A percentile compares a stretch with the other conserved stretches of the same genome.
Evolutionary conservation across 2,329 filamentous ascomycete species (phyloP).

Genomic region (Cladosporium austrohemisphaericum): DNA sequence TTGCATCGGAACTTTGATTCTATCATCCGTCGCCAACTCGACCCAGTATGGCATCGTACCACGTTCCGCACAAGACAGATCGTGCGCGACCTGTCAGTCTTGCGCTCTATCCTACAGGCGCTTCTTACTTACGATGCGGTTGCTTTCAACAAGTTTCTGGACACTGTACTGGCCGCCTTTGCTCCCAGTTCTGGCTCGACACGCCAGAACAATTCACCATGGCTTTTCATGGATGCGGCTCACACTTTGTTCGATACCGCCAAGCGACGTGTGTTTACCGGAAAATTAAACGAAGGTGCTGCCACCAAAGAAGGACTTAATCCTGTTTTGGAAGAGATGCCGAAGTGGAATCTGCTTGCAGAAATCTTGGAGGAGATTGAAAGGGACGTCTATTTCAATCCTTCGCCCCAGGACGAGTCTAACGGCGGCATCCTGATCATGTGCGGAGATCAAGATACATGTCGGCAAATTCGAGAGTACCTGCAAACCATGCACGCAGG

Average conservation of each 20-base stretch:
- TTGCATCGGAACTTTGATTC: conserved; percentile 89
- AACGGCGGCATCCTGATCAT: conserved; percentile 93
- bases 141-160: conserved; percentile 85
- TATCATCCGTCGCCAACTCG: conserved; percentile 81
- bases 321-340: conserved; percentile 86
- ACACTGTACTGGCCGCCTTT: conserved; percentile 88
- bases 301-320: conserved; percentile 60
- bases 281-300: conserved; percentile 60
- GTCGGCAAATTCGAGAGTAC: conserved; percentile 84
- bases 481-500: conserved; percentile 75
- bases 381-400: conserved; percentile 80
- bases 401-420: conserved; percentile 70
- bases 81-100: conserved; percentile 78
- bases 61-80: conserved; percentile 95
- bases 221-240: conserved; percentile 92
- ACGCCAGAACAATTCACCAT: conserved; percentile 84
- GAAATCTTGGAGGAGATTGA: conserved; percentile 93
- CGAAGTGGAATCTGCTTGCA: conserved; percentile 87
- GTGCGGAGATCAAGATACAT: conserved; percentile 85
- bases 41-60: conserved; percentile 95
- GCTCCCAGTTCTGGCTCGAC: conserved; percentile 84
- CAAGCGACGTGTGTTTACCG: conserved; percentile 79
- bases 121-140: conserved; percentile 85
- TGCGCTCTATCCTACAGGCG: conserved; percentile 75
- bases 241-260: conserved; percentile 92